Evolutionary conservation across 176 grass and related monocot genomes (phyloP), one percentile per base, ranked within the genome.

Genomic region (Chloris gayana): DNA sequence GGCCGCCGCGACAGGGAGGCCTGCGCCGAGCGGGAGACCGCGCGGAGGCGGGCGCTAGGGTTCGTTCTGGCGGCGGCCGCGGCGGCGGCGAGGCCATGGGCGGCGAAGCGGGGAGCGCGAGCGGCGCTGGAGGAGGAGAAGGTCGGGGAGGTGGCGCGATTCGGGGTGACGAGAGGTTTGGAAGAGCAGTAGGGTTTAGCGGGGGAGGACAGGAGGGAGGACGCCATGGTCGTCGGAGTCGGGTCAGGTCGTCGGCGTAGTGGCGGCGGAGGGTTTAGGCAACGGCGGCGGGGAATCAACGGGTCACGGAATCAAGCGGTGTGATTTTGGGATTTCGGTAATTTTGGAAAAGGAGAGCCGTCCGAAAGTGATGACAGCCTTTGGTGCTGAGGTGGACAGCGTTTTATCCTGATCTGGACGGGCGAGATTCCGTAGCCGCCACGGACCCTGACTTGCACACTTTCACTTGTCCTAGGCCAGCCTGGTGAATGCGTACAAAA

Each of bases 131-230:
- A 56, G 65, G 77, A 4, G 67, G 79, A 67, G 31, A 66, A 35
- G 3, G 69, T 0, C 19, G 64, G 45, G 54, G 77, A 64, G 0
- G 41, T 46, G 33, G 72, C 64, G 69, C 80, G 72, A 19, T 11
- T n/a, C n/a, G n/a, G 59, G 65, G 73, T 6, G 50, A 47, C 15
- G 60, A 47, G 35, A 33, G 32, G 41, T 84, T 4, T 5, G 30
- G 77, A 42, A 47, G 69, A 10, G 81, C 1, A 60, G 67, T 14
- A 81, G 66, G 75, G 25, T 29, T 80, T 89, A 39, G 86, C 74
- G 31, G 75, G 51, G 65, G 83, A 44, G 63, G 70, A 7, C 32
- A 90, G 41, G 17, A 87, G 54, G 59, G 90, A 87, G 62, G 76
- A 79, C 4, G 87, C 87, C 91, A 90, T 93, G 77, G 47, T 49